Evolutionary conservation across 1,284 basidiomycete genomes (phyloP).

Genomic region (Naganishia sp.): DNA sequence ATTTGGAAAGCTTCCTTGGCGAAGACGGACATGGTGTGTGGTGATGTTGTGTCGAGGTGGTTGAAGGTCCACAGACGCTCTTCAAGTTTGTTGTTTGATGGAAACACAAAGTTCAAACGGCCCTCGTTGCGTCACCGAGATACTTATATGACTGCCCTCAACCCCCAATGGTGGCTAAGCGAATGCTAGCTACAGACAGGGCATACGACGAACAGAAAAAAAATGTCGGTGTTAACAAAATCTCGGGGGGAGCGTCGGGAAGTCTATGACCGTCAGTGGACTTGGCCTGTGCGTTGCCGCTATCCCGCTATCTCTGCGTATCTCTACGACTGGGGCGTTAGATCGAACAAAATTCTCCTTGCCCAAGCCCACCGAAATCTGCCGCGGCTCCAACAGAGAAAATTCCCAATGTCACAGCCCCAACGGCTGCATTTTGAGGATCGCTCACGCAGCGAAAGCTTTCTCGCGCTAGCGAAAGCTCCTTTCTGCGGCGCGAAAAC

Average conservation of each 20-base stretch:
- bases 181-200: background rate
- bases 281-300: slow-evolving; percentile 4
- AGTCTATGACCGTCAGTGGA: background rate
- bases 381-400: background rate
- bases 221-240: slow-evolving; percentile 19
- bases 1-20: slow-evolving; percentile 52
- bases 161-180: background rate
- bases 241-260: slow-evolving; percentile 10
- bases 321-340: background rate
- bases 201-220: slow-evolving; percentile 9
- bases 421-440: background rate
- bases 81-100: background rate
- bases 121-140: too few relatives aligned
- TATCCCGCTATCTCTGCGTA: slow-evolving; percentile 1
- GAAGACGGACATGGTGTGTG: slow-evolving; percentile 50
- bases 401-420: background rate
- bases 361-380: background rate
- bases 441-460: background rate
- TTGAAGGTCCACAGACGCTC: background rate
- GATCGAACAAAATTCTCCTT: background rate
- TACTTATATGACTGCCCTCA: slow-evolving; percentile 11
- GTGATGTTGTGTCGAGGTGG: background rate
- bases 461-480: background rate
- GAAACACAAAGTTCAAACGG: too few relatives aligned
- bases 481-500: background rate